Evolutionary conservation across 805 yeast genomes (phyloP).

Genomic region (Saccharomycopsis lassenensis): DNA sequence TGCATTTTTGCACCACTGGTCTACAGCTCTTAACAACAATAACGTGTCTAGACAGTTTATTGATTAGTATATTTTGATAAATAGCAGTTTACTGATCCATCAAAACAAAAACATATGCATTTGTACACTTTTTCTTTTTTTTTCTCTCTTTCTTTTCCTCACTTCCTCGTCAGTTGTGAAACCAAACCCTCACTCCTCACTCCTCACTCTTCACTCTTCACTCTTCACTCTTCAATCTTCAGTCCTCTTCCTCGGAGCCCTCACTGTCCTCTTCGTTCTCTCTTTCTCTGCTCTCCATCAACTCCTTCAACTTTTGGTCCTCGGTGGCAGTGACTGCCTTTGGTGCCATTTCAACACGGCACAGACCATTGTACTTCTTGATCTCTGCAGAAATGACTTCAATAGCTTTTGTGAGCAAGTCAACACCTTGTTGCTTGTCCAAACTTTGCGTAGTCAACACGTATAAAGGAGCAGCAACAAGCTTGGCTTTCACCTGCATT

Average conservation of each 20-base stretch:
- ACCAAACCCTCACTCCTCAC: too few relatives aligned
- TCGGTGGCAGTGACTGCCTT: conserved; percentile 98
- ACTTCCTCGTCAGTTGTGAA: background rate
- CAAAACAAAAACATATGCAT: too few relatives aligned
- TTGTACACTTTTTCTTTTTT: too few relatives aligned
- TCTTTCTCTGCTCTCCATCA: conserved; percentile 85
- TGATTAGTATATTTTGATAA: too few relatives aligned
- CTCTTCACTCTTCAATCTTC: too few relatives aligned
- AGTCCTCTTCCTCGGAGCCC: conserved; percentile 32
- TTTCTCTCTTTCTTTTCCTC: background rate
- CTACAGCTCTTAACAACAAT: too few relatives aligned
- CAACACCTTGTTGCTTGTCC: conserved; percentile 84
- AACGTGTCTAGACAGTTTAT: too few relatives aligned
- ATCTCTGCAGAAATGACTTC: conserved; percentile 63
- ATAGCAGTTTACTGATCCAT: too few relatives aligned
- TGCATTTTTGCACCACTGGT: too few relatives aligned
- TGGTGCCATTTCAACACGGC: conserved; percentile 95
- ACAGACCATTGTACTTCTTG: conserved; percentile 66
- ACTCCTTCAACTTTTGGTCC: conserved; percentile 94
- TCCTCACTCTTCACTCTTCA: too few relatives aligned
- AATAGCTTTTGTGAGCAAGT: conserved; percentile 67
- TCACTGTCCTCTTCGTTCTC: conserved; percentile 78
- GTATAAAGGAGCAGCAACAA: conserved; percentile 95
- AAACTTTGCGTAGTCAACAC: conserved; percentile 88
- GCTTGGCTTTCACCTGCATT: conserved; percentile 82